Conservation (phyloP, 306 rosid genomes). For the Calophaca sinica region DNA sequence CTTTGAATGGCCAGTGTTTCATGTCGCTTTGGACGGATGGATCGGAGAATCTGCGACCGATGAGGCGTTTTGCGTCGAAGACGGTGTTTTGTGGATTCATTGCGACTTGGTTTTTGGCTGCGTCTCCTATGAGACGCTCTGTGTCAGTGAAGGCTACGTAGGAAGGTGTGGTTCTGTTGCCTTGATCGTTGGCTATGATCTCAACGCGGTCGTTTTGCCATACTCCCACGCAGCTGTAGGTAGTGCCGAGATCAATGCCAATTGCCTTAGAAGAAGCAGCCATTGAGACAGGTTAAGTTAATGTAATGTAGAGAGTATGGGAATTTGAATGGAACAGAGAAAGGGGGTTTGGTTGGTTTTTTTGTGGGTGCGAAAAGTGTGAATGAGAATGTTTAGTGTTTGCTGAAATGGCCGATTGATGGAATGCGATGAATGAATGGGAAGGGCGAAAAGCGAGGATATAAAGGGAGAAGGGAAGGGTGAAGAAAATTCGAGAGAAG, state of each 20-base stretch:
- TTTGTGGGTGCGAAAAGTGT: no score
- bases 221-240: slow-evolving; percentile 64
- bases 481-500: slow-evolving; percentile 45
- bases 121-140: no score
- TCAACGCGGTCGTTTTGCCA: slow-evolving; percentile 67
- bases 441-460: neutral
- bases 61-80: no score
- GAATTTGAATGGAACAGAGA: neutral
- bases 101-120: no score
- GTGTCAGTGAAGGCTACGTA: no score
- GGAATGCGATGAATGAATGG: neutral
- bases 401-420: neutral
- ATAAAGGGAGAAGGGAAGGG: neutral
- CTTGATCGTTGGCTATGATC: slow-evolving; percentile 65
- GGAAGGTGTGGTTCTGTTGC: slow-evolving; percentile 59
- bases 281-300: slow-evolving; percentile 1
- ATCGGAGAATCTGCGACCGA: no score
- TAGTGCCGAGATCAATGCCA: slow-evolving; percentile 65
- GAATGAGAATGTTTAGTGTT: no score
- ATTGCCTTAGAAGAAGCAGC: slow-evolving; percentile 50
- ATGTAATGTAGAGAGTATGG: no score
- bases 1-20: no score
- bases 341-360: no score
- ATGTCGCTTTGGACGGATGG: no score
- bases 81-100: no score